Evolutionary conservation across 2,329 filamentous ascomycete species (phyloP).

Genomic region (Byssothecium circinans): DNA sequence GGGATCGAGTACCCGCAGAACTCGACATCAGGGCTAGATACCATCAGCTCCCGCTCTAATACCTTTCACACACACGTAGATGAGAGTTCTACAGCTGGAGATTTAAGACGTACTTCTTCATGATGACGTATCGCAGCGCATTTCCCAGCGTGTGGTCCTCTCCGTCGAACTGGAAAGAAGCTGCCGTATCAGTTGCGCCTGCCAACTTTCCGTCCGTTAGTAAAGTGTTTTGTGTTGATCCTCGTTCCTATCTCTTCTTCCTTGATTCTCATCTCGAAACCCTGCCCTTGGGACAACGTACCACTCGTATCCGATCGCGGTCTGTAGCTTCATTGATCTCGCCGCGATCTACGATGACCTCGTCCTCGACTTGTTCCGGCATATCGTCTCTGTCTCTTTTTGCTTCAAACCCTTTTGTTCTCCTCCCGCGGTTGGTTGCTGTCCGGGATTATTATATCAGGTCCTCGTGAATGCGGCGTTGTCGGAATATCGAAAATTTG

Average conservation of each 20-base stretch:
- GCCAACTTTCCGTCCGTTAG: slow-evolving; percentile 62
- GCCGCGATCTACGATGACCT: slow-evolving; percentile 16
- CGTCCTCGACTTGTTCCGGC: slow-evolving; percentile 1
- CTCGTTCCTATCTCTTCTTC: no score
- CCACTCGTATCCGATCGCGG: slow-evolving; percentile 50
- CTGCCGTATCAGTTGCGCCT: slow-evolving; percentile 80
- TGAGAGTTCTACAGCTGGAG: no score
- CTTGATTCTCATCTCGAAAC: neutral
- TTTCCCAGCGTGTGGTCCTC: slow-evolving; percentile 97
- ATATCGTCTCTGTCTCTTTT: neutral
- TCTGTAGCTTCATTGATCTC: slow-evolving; percentile 40
- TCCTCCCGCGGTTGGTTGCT: neutral
- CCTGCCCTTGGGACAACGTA: slow-evolving; percentile 25
- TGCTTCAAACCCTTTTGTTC: neutral
- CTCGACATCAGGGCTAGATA: slow-evolving; percentile 81
- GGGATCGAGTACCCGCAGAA: slow-evolving; percentile 98
- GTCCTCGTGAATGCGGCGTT: neutral
- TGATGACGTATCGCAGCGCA: slow-evolving; percentile 89
- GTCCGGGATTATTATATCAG: slow-evolving; percentile 4
- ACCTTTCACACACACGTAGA: no score
- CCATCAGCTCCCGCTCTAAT: no score
- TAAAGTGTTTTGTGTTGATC: no score
- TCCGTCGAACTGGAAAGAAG: slow-evolving; percentile 90
- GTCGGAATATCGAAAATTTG: slow-evolving; percentile 31
- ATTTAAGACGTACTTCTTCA: slow-evolving; percentile 89